Base-by-base conservation (phyloP, 2,329 filamentous ascomycete genomes). In the Rutstroemia sp. region DNA sequence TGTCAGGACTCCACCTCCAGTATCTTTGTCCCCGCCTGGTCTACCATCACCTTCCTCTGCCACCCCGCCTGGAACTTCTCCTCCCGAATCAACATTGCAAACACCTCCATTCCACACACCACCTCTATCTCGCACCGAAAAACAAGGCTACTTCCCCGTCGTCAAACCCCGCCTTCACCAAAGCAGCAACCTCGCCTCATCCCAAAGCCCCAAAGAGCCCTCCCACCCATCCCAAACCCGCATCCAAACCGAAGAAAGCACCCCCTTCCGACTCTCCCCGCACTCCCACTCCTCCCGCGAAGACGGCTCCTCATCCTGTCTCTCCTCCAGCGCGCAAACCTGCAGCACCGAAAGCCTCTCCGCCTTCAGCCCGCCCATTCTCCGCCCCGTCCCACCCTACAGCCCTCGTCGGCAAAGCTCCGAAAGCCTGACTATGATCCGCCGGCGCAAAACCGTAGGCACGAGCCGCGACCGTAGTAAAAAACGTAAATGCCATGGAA, bases 381-480 rank as follows among this genome's bases (percentile, higher is more conserved):
- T n/a, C 9, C 38, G 49, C 23, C 16, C 19, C 2, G 58, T 57
- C 9, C 56, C 59, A 41, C 63, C 63, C 14, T 61, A 64, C 19
- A 61, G 55, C 34, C n/a, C 61, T 17, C 58, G 57, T 17, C 54
- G 50, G 10, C 21, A 23, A 30, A 58, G 54, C 23, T 58, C 61
- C 5, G 52, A 56, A 8, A 64, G 63, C 41, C 53, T 64, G 45
- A 63, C 60, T 0, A 63, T 65, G 63, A 46, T 58, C 10, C 57
- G 51, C 39, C 58, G 59, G 38, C 56, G 52, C 14, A 56, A 57
- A 4, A 61, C 61, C 1, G 58, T 57, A 48, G 54, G 56, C 12
- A 19, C 39, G 14, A 19, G 17, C 1, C 58, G 23, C 30, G 25
- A 48, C 5, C 50, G 25, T 1, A 51, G 25, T 6, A 47, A 19